A percentile compares a stretch with the other conserved stretches of the same genome.
Evolutionary conservation across 257 asterid species (phyloP).

Genomic region (Voacanga thouarsii): DNA sequence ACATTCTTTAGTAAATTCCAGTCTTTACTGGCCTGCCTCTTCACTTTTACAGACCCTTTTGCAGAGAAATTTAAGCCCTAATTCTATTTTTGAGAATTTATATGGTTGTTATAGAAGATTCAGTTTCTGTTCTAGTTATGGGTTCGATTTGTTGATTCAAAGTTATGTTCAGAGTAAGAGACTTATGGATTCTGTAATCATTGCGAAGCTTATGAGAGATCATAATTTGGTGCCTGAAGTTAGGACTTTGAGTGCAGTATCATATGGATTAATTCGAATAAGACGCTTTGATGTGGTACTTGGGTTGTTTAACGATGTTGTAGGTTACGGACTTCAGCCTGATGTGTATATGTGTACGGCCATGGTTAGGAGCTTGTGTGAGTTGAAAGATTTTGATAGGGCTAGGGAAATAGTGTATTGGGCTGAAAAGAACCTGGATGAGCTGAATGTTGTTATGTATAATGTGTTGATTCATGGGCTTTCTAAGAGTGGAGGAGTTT

Average conservation of each 20-base stretch:
- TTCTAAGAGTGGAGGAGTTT: slow-evolving; percentile 61
- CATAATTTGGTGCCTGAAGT: slow-evolving; percentile 67
- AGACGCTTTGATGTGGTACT: slow-evolving; percentile 62
- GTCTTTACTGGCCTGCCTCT: slow-evolving; percentile 86
- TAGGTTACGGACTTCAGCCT: slow-evolving; percentile 33
- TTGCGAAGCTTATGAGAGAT: slow-evolving; percentile 59
- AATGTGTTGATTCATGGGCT: slow-evolving; percentile 83
- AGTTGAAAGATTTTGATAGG: slow-evolving; percentile 50
- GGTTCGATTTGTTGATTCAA: slow-evolving; percentile 74
- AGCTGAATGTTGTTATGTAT: slow-evolving; percentile 59
- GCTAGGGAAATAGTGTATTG: slow-evolving; percentile 57
- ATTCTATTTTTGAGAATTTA: slow-evolving; percentile 44
- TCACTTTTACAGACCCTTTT: slow-evolving; percentile 78
- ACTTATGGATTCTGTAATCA: slow-evolving; percentile 56
- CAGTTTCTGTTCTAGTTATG: slow-evolving; percentile 48
- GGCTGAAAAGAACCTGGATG: slow-evolving; percentile 44
- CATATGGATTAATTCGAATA: slow-evolving; percentile 55
- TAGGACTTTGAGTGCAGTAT: slow-evolving; percentile 72
- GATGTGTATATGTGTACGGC: slow-evolving; percentile 63
- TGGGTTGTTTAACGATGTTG: slow-evolving; percentile 53
- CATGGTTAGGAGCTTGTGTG: slow-evolving; percentile 72
- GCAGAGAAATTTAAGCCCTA: slow-evolving; percentile 45
- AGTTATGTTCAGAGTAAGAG: slow-evolving; percentile 57
- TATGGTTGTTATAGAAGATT: slow-evolving; percentile 44
- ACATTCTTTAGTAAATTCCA: slow-evolving; percentile 73